Evolutionary conservation across 1,139 yeast species (phyloP), one percentile per base, ranked within the genome.

Genomic region (Arxiozyma bovina): DNA sequence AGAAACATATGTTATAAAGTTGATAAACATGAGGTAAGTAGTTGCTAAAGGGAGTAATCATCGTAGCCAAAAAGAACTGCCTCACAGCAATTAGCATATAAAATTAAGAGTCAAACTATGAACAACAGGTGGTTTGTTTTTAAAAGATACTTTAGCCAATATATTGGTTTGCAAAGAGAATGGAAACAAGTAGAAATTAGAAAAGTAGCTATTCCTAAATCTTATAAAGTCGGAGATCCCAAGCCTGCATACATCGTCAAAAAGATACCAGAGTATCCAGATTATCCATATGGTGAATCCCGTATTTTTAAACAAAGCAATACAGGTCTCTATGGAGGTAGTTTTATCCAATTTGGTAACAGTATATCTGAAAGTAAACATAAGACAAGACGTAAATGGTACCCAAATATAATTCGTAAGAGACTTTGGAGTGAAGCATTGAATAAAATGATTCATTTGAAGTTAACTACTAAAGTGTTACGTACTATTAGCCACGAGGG

Each of bases 401-500:
- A 77, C 62, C 96, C 96, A 45, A 93, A 93, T 72, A 82, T 89
- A 51, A 83, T 85, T 54, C 79, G 76, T 63, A 81, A 89, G 65
- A 78, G 78, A 51, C 74, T 93, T 51, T 93, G 96, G 94, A 87
- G 96, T 58, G 96, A 88, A 63, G 75, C 87, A 1, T 77, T 93
- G 63, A 74, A 82, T 58, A 77, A 76, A 60, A 67, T 74, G 50
- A 73, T 83, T 50, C 75, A 75, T 52, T 72, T 88, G 53, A 81
- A 78, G 58, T 82, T 89, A 40, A 83, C 91, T n/a, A 80, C 97
- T 20, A 80, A 84, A 58, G 97, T 90, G 4, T 76, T 93, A 66
- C 81, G 85, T 64, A 90, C 97, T 1, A 85, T 93, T 59, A 84
- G 87, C 55, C 87, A 83, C 63, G 98, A 91, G 71, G 98, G 98